A percentile compares a stretch with the other conserved stretches of the same genome.
phyloP scores from a whole-genome alignment of 345 rosid genomes.

The Syzygium jambos region DNA sequence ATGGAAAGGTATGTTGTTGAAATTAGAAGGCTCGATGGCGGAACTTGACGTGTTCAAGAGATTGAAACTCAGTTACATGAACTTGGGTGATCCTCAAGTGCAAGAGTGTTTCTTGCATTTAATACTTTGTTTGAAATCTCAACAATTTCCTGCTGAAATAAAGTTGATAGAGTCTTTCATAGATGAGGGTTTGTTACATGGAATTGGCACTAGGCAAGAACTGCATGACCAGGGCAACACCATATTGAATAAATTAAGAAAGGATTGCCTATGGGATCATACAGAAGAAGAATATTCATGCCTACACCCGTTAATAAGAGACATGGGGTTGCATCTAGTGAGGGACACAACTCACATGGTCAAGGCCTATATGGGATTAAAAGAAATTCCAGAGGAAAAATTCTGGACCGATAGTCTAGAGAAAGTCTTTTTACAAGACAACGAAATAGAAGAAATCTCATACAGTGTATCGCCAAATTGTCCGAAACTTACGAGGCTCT shows the following conservation, averaged over 20 bases:
- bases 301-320: slow-evolving; percentile 14
- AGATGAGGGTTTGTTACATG: slow-evolving; percentile 10
- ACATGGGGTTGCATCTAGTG: slow-evolving; percentile 4
- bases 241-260: background rate
- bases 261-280: background rate
- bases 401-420: background rate
- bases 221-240: fast-evolving
- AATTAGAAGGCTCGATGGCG: no score
- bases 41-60: no score
- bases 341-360: background rate
- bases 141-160: no score
- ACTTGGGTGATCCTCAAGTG: background rate
- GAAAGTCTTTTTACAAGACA: background rate
- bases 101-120: slow-evolving; percentile 17
- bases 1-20: no score
- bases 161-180: slow-evolving; percentile 8
- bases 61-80: background rate
- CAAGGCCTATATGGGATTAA: fast-evolving
- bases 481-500: background rate
- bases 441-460: fast-evolving
- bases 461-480: background rate
- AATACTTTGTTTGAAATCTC: no score
- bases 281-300: background rate
- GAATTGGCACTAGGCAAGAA: background rate
- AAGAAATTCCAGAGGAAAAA: background rate